Conservation (phyloP, 306 rosid species). For the Macrotyloma uniflorum region DNA sequence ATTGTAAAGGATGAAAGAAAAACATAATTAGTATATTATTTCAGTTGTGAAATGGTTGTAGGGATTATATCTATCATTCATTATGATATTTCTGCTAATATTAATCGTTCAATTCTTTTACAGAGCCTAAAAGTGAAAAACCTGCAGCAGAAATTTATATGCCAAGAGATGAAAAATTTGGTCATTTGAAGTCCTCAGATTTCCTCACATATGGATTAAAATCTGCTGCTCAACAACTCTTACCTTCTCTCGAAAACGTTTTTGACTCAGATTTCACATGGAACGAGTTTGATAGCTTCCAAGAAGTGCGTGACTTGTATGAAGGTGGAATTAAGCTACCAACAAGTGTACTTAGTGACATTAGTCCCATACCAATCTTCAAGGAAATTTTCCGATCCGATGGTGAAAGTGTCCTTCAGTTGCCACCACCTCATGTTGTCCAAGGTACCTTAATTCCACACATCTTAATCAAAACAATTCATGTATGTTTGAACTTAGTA, state of each 20-base stretch:
- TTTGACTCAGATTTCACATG: conserved; percentile 35
- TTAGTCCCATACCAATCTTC: conserved; percentile 60
- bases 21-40: too few relatives aligned
- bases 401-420: conserved; percentile 60
- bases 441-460: conserved; percentile 45
- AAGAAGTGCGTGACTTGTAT: conserved; percentile 63
- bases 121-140: conserved; percentile 47
- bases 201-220: conserved; percentile 56
- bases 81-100: neutral
- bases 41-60: too few relatives aligned
- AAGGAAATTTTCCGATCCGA: conserved; percentile 68
- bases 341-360: conserved; percentile 31
- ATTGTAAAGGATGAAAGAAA: neutral
- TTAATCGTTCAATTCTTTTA: neutral
- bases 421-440: conserved; percentile 67
- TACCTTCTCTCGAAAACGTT: conserved; percentile 45
- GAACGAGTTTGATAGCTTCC: conserved; percentile 54
- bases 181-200: conserved; percentile 67
- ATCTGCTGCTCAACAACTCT: conserved; percentile 49
- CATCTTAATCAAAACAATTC: neutral
- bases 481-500: neutral
- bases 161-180: conserved; percentile 70
- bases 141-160: conserved; percentile 45
- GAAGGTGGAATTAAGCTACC: conserved; percentile 67
- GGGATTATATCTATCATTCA: too few relatives aligned